Base-by-base conservation (phyloP, 139 green algal species). In the Picochlorum costavermella region DNA sequence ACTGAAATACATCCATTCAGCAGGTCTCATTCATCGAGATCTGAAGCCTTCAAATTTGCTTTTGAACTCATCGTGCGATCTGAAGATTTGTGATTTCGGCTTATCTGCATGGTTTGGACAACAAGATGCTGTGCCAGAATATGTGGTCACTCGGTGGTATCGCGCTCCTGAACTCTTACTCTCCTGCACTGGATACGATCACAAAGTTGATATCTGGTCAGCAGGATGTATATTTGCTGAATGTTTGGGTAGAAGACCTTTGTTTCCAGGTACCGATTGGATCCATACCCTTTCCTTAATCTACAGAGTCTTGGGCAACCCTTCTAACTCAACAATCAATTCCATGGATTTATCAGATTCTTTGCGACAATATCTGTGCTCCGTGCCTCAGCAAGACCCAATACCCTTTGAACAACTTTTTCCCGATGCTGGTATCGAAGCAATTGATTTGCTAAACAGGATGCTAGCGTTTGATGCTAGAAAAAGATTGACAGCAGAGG, bases 31-130 rank as follows among this genome's bases (percentile, higher is more conserved):
- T 48, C 72, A 79, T 62, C 58, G 72, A 3, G 72, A 79, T 63
- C 33, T 79, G 12, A 79, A 79, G 51, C 72, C 72, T 49, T 75
- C 67, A 20, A 79, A 79, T 65, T 58, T 79, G n/a, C 63, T 79
- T 12, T 44, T 75, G 49, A 79, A 79, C 69, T 86, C 88, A 12
- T 91, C 88, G 28, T 98, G 92, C 61, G 91, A 98, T 72, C 83
- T 98, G 5, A 97, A 96, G 62, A 97, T 98, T 58, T 97, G 90
- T 63, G 92, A 98, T 78, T 98, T 98, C 82, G 92, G 92, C 6
- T 73, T 98, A 37, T 65, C 71, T 3, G 36, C 49, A 25, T 36
- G 45, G 3, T 48, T 37, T 48, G 16, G 55, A 6, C 63, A 72
- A 46, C 62, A 63, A 40, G 45, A 55, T 33, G 64, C 65, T 67